A percentile compares a stretch with the other conserved stretches of the same genome.
Evolutionary conservation across 495 filamentous ascomycete species (phyloP).

Genomic region (Talaromyces adpressus): DNA sequence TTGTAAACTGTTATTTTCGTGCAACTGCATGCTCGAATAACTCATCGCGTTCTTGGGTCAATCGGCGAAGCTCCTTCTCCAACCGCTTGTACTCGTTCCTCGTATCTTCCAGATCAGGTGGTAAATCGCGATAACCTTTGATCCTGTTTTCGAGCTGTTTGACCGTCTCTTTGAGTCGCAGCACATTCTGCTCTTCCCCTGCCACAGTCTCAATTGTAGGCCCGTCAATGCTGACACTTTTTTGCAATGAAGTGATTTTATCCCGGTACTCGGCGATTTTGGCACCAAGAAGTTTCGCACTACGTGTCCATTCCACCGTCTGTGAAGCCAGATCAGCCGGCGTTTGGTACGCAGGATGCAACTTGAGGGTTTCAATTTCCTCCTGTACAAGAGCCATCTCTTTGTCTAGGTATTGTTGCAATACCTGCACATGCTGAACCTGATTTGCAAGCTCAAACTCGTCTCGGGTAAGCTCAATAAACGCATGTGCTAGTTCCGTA

Average conservation of each 20-base stretch:
- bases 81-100: constrained; percentile 57
- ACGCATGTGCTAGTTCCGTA: constrained; percentile 30
- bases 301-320: constrained; percentile 56
- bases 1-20: background rate
- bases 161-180: constrained; percentile 27
- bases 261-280: constrained; percentile 54
- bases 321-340: constrained; percentile 45
- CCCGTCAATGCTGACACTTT: constrained; percentile 21
- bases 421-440: constrained; percentile 49
- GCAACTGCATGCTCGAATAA: constrained; percentile 51
- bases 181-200: constrained; percentile 35
- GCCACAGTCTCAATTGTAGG: constrained; percentile 45
- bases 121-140: constrained; percentile 57
- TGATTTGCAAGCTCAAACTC: constrained; percentile 33
- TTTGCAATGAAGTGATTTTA: constrained; percentile 34
- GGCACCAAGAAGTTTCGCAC: constrained; percentile 48
- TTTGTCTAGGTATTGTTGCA: constrained; percentile 36
- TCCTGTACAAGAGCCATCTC: constrained; percentile 30
- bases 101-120: constrained; percentile 60
- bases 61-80: constrained; percentile 49
- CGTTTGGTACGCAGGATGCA: constrained; percentile 42
- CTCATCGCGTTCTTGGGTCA: constrained; percentile 54
- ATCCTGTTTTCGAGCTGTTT: constrained; percentile 47
- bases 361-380: constrained; percentile 32
- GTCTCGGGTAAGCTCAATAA: constrained; percentile 36